Evolutionary conservation across 179 eudicot genomes (phyloP), one percentile per base, ranked within the genome.

Genomic region (Amaranthus tricolor): DNA sequence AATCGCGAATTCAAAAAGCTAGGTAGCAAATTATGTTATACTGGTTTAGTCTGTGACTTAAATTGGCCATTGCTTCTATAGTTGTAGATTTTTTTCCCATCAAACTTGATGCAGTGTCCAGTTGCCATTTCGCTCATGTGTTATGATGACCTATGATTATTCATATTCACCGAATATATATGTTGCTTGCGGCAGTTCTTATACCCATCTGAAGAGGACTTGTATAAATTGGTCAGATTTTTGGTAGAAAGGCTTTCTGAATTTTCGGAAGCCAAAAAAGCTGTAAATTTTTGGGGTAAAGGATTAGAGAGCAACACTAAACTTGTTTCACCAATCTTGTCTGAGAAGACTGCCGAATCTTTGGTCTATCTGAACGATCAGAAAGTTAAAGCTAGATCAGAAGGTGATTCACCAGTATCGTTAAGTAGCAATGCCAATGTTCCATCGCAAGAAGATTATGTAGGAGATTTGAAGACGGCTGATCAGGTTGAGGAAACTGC

Each of bases 171-270:
- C 72, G 83, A 77, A 80, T 72, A 66, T 78, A 59, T 73, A 13
- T 83, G 68, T 83, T 86, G 82, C 82, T 78, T 82, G 67, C 69
- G 87, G 85, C 87, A 86, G 95, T 86, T 88, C 78, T 81, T 85
- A 69, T 84, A 86, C 75, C 89, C 89, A 52, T 83, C 91, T n/a
- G 88, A 89, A 82, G 90, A 88, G 58, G 85, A 85, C 81, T 73
- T 79, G 73, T 83, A 82, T 66, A 86, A 85, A 74, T 81, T 85
- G 84, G 78, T 87, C 75, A 78, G 85, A 55, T 87, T 88, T 83
- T 85, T 85, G 72, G 86, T 82, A 62, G 83, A 74, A 78, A 84
- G 76, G 86, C 88, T 85, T 19, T 87, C 89, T 76, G 82, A 75
- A 79, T 80, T 82, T 56, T 78, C 78, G 10, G 76, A 79, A 78